Conservation (phyloP, 257 asterid genomes). For the Hygrophila difformis region DNA sequence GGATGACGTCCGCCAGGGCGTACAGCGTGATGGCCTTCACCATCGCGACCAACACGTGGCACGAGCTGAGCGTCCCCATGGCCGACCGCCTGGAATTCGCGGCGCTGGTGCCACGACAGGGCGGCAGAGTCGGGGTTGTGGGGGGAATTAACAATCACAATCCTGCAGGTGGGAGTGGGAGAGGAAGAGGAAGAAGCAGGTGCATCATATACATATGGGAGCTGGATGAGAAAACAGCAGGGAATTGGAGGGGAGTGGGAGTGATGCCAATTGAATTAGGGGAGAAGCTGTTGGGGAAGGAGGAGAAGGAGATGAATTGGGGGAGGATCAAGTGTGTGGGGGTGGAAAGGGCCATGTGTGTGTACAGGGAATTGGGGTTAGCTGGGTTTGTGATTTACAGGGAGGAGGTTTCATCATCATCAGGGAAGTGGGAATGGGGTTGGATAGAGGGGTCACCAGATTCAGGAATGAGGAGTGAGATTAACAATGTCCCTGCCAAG, state of each 20-base stretch:
- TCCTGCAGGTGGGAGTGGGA: no score
- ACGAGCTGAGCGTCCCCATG: constrained; percentile 62
- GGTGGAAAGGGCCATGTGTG: constrained; percentile 39
- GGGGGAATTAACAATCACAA: constrained; percentile 48
- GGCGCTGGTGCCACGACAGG: constrained; percentile 43
- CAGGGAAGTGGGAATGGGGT: constrained; percentile 40
- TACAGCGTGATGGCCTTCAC: constrained; percentile 64
- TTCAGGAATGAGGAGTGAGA: constrained; percentile 19
- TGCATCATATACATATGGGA: no score
- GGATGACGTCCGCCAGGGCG: constrained; percentile 82
- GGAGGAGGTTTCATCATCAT: no score
- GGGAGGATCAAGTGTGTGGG: constrained; percentile 54
- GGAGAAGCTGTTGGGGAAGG: constrained; percentile 27
- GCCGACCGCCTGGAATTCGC: constrained; percentile 77
- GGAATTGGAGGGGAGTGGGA: constrained; percentile 47
- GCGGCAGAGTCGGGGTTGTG: constrained; percentile 45
- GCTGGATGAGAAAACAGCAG: constrained; percentile 34
- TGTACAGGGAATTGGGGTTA: constrained; percentile 58
- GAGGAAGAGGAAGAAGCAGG: no score
- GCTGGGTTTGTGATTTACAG: constrained; percentile 57
- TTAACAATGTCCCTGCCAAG: constrained; percentile 36
- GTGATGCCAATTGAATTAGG: constrained; percentile 49
- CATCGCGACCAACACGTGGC: constrained; percentile 41
- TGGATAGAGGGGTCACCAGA: constrained; percentile 54
- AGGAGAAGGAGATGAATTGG: constrained; percentile 64